These are phyloP conservation scores for Coccinonectria pachysandricola DNA, from an alignment of 2,329 filamentous ascomycete species.

Conservation along the genomic window DNA sequence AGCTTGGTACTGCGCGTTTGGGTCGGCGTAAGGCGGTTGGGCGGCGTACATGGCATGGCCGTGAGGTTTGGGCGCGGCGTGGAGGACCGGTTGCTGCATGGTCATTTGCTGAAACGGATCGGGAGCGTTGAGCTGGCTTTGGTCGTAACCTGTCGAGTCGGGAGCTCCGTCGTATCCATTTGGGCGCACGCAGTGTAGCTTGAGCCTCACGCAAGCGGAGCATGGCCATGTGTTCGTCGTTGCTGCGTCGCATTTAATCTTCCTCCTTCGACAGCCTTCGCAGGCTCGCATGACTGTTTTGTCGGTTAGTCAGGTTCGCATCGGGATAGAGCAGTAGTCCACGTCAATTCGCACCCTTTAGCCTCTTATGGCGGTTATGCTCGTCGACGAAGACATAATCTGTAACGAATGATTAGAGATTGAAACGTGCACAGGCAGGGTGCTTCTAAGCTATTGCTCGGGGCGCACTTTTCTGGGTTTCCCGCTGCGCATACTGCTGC, in stretches of 20 bases:
- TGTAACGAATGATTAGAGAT: too few species aligned
- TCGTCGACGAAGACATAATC: slow-evolving; percentile 99
- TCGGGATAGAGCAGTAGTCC: neutral
- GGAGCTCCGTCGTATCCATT: slow-evolving; percentile 54
- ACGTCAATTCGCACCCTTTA: slow-evolving; percentile 61
- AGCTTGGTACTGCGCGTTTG: slow-evolving; percentile 33
- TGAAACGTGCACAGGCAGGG: too few species aligned
- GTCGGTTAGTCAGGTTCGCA: too few species aligned
- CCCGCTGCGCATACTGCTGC: slow-evolving; percentile 43
- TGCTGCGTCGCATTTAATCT: slow-evolving; percentile 96
- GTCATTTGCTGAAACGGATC: slow-evolving; percentile 39
- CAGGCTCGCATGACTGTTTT: slow-evolving; percentile 84
- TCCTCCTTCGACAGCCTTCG: slow-evolving; percentile 85
- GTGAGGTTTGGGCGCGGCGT: slow-evolving; percentile 30
- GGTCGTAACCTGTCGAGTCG: slow-evolving; percentile 25
- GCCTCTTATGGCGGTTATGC: slow-evolving; percentile 91
- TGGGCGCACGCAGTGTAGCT: slow-evolving; percentile 85
- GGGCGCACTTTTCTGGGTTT: slow-evolving; percentile 73
- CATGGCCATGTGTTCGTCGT: slow-evolving; percentile 98
- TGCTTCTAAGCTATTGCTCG: too few species aligned
- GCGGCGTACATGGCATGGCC: slow-evolving; percentile 35
- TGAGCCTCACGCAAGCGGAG: slow-evolving; percentile 83
- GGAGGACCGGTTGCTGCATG: slow-evolving; percentile 36
- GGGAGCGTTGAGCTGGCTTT: slow-evolving; percentile 20
- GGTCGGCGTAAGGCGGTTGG: slow-evolving; percentile 38